Base-by-base conservation (phyloP, 306 rosid genomes). In the Glycine tomentella region DNA sequence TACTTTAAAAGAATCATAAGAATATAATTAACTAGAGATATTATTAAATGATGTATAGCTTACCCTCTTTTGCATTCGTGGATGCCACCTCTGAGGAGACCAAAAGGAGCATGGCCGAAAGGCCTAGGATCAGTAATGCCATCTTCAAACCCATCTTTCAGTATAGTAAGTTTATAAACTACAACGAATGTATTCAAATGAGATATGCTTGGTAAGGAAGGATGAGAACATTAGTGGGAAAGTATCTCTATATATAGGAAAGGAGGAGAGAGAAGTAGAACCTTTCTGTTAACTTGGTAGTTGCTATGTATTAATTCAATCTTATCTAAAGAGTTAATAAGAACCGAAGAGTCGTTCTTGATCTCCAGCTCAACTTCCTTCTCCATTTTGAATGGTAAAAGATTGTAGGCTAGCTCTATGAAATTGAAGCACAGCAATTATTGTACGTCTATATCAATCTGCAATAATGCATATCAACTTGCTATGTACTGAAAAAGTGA, bases 131-230 rank as follows among this genome's bases (percentile, higher is more conserved):
- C 74, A 89, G 48, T 4, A 51, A 17, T 50, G 77, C 11, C 9
- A 77, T 70, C 68, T 77, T 89, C 6, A 86, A 88, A 80, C 56
- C 82, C 95, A 86, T 91, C 67, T 51, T 75, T 57, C 7, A 53
- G 62, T 33, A 4, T 20, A 1, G 20, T 20, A 20, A 20, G 20
- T 20, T 20, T 20, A 20, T 0, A 61, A 13, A 13, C 2, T 13
- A 42, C n/a, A 57, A 56, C 0, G 2, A 5, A 36, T 38, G 2
- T 38, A 49, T 0, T 77, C 2, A 33, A 49, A 44, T n/a, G 25
- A 56, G 17, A 80, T 59, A 25, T 61, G 17, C 36, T 15, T 36
- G 55, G 34, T 63, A 33, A 6, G 36, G 76, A 57, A 63, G 40
- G 75, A 66, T 78, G 84, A 40, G 55, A 31, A 75, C 69, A 38